Evolutionary conservation across 2,329 filamentous ascomycete genomes (phyloP), one percentile per base, ranked within the genome.

Genomic region (Trichoderma endophyticum): DNA sequence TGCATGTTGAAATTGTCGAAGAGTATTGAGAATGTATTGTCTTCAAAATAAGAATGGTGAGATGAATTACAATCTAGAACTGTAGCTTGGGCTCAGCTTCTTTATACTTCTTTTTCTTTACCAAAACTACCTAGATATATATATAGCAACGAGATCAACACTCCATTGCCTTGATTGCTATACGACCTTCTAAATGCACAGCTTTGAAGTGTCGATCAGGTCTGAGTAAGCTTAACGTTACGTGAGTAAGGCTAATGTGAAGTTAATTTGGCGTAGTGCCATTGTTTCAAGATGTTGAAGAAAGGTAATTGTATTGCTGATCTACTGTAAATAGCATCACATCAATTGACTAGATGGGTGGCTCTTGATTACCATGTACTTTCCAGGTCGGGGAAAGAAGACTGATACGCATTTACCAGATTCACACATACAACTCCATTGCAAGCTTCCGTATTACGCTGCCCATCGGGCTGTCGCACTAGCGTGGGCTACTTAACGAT

Each of bases 361-460:
- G 39, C 39, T n/a, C 39, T 43, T 18, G 39, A n/a, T n/a, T 43
- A 43, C 34, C 14, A 36, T 36, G 34, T 36, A 36, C 15, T 43
- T 43, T 18, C 39, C 39, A 43, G 15, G 39, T n/a, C 7, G 39
- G 6, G 39, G 1, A n/a, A 43, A n/a, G 39, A 43, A 43, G 39
- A 18, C 36, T 39, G 36, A 39, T 1, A 39, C 15, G 36, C 36
- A 0, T 0, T 39, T 1, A 39, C 0, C 36, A 0, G 36, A 39
- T 39, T 39, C 15, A 0, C 36, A 39, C 0, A 39, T 39, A 39
- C 36, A 1, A 39, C 15, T n/a, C 15, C 39, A 43, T 43, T 43
- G 15, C 3, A 9, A 43, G 15, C 39, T 43, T 43, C 15, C 14
- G 14, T 43, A 43, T n/a, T 43, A 43, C 15, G 15, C 7, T 43